Conservation (phyloP, 139 green algal genomes). For the Volvox africanus region DNA sequence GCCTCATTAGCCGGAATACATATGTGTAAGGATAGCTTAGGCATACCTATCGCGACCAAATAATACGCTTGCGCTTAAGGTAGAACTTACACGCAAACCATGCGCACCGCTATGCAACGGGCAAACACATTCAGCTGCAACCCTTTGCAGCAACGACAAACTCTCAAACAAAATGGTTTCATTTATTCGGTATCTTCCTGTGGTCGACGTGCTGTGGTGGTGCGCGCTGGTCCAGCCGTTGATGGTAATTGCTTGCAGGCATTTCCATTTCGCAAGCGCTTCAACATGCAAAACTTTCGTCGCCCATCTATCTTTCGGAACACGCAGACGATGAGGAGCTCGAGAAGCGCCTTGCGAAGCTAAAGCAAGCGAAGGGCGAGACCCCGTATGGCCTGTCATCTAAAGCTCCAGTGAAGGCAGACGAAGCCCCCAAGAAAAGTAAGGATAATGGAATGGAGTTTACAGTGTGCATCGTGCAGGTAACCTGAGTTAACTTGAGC, state of each 20-base stretch:
- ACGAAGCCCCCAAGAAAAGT: conserved; percentile 35
- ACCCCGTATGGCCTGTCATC: conserved; percentile 67
- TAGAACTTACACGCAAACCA: not conserved
- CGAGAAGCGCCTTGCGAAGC: conserved; percentile 78
- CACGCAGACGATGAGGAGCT: conserved; percentile 70
- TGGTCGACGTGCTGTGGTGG: not conserved
- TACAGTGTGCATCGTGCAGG: no score
- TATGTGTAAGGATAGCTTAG: no score
- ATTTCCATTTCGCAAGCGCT: not conserved
- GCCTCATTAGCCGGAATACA: no score
- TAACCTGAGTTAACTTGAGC: no score
- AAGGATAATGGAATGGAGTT: not conserved
- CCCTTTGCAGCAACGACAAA: not conserved
- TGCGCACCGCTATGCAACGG: not conserved
- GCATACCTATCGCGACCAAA: no score
- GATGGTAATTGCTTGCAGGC: not conserved
- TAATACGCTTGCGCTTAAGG: not conserved
- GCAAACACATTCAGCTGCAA: not conserved
- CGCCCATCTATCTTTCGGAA: not conserved
- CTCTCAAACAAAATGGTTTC: not conserved
- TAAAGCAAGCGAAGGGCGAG: conserved; percentile 78
- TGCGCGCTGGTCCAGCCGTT: conserved; percentile 7
- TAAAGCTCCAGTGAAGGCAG: conserved; percentile 49
- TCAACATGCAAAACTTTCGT: not conserved
- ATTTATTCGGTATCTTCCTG: no score